Percentiles rank a stretch among this genome's conserved stretches.
These are phyloP conservation scores for Arabis hirsuta DNA, from an alignment of 345 rosid species.

Conservation along the genomic window DNA sequence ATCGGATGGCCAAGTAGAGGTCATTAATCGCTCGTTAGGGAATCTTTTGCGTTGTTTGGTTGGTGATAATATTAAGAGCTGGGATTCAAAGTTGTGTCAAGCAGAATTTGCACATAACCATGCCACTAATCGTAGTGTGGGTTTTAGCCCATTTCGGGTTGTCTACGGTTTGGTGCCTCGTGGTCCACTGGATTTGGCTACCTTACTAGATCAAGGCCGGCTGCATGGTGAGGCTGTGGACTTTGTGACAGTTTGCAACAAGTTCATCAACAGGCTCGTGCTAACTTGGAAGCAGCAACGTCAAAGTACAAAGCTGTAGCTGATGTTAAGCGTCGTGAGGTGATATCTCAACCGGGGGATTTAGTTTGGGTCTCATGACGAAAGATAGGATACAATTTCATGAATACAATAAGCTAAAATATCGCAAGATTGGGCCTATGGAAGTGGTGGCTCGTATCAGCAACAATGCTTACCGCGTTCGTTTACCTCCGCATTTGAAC, in stretches of 20 bases:
- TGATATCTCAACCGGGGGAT: too few species aligned
- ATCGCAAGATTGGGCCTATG: too few species aligned
- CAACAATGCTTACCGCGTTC: too few species aligned
- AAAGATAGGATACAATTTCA: too few species aligned
- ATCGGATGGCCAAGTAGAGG: background rate
- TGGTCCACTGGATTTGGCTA: background rate
- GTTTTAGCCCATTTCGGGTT: background rate
- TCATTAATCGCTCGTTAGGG: background rate
- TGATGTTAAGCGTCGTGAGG: too few species aligned
- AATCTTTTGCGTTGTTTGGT: background rate
- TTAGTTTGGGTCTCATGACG: too few species aligned
- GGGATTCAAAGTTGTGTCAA: background rate
- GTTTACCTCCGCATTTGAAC: too few species aligned
- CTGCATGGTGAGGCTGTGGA: background rate
- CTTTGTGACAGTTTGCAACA: too few species aligned
- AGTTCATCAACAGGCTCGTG: background rate
- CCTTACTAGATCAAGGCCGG: background rate
- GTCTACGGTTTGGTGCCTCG: background rate
- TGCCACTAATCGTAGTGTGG: background rate
- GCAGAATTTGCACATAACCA: background rate
- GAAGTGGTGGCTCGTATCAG: too few species aligned
- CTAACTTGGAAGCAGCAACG: background rate
- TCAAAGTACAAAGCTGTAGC: background rate
- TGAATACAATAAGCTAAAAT: too few species aligned
- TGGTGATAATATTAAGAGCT: background rate